phyloP scores from a whole-genome alignment of 257 asterid species.

The Linaria vulgaris region DNA sequence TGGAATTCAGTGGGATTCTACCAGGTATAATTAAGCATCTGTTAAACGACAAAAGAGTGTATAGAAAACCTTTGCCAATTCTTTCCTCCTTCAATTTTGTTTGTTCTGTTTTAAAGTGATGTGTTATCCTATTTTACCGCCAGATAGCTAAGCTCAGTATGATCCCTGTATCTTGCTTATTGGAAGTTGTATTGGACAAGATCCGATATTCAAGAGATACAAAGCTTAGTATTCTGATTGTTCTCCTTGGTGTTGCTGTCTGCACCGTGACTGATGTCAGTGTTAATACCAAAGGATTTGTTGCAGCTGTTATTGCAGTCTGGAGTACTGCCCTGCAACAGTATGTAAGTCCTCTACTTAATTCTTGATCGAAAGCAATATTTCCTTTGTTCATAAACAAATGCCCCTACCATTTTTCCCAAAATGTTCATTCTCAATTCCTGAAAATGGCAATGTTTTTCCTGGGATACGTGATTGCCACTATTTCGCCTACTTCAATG shows the following conservation, averaged over 20 bases:
- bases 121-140: slow-evolving; percentile 30
- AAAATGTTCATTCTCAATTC: no score
- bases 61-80: not conserved
- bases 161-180: slow-evolving; percentile 95
- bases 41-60: not conserved
- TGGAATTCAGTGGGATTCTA: slow-evolving; percentile 99
- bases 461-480: not conserved
- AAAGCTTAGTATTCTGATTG: slow-evolving; percentile 80
- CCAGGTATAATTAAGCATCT: slow-evolving; percentile 57
- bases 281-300: slow-evolving; percentile 84
- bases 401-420: not conserved
- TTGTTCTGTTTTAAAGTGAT: slow-evolving; percentile 21
- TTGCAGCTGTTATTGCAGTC: slow-evolving; percentile 90
- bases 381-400: slow-evolving; percentile 20
- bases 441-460: no score
- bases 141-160: slow-evolving; percentile 98
- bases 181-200: slow-evolving; percentile 83
- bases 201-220: slow-evolving; percentile 90
- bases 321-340: slow-evolving; percentile 96
- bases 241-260: slow-evolving; percentile 90
- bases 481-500: not conserved
- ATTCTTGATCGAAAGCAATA: slow-evolving; percentile 8
- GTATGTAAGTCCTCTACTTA: slow-evolving; percentile 65
- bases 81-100: slow-evolving; percentile 7
- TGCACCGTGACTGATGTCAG: slow-evolving; percentile 95